These are phyloP conservation scores for Fusarium sp. DNA, from an alignment of 2,329 filamentous ascomycete genomes.

Conservation along the genomic window DNA sequence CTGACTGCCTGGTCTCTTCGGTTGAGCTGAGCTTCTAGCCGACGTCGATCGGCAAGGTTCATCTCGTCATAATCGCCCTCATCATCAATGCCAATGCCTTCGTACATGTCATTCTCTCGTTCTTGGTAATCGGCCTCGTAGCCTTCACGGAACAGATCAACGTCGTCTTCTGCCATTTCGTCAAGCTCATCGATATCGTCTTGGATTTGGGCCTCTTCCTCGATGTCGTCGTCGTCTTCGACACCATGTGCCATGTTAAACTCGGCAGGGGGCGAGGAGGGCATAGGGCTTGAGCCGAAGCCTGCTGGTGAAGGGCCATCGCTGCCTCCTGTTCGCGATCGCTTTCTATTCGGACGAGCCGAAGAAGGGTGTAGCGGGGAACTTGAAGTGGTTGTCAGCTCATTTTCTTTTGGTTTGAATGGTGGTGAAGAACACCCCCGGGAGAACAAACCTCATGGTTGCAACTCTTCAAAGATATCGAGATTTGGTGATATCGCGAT, in stretches of 20 bases:
- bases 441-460: conserved; percentile 24
- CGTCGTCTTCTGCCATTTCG: conserved; percentile 81
- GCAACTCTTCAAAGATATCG: not conserved
- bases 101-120: conserved; percentile 74
- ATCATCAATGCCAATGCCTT: conserved; percentile 78
- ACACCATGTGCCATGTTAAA: conserved; percentile 72
- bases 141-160: conserved; percentile 80
- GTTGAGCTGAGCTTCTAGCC: conserved; percentile 77
- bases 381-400: conserved; percentile 56
- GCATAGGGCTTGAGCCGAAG: conserved; percentile 68
- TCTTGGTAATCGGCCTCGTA: conserved; percentile 77
- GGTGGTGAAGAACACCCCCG: not conserved
- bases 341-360: conserved; percentile 63
- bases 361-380: conserved; percentile 87
- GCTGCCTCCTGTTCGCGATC: conserved; percentile 61
- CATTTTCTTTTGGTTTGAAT: not conserved
- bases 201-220: conserved; percentile 76
- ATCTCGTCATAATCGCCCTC: conserved; percentile 78
- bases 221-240: conserved; percentile 76
- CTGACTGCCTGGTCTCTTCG: conserved; percentile 77
- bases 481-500: conserved; percentile 6
- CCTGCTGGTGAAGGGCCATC: conserved; percentile 62
- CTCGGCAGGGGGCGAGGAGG: conserved; percentile 69
- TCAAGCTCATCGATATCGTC: conserved; percentile 81
- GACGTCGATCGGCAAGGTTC: conserved; percentile 71